Percentiles rank a stretch among this genome's conserved stretches.
phyloP scores from a whole-genome alignment of 2,329 filamentous ascomycete genomes.

The Aphanocladium album region DNA sequence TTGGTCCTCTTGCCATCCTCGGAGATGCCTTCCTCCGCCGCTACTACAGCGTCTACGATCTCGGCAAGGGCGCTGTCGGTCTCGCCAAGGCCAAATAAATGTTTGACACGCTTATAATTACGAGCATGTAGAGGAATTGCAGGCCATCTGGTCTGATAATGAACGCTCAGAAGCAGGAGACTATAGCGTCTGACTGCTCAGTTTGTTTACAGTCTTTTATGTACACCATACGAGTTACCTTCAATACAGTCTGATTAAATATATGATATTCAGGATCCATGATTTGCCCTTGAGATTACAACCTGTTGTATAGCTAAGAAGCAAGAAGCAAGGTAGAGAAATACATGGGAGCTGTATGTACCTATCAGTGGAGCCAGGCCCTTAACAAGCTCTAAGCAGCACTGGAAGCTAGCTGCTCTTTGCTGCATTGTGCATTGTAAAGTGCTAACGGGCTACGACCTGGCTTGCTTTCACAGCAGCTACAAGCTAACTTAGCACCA shows the following conservation, averaged over 20 bases:
- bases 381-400: background rate
- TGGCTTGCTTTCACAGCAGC: background rate
- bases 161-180: background rate
- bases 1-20: conserved; percentile 88
- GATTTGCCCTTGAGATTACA: no score
- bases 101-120: background rate
- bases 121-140: background rate
- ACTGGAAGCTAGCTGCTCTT: background rate
- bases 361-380: background rate
- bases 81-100: conserved; percentile 73
- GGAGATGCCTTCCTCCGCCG: conserved; percentile 81
- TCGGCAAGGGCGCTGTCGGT: conserved; percentile 82
- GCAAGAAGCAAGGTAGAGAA: no score
- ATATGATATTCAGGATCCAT: background rate
- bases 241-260: conserved; percentile 1
- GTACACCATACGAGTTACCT: conserved; percentile 10
- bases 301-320: no score
- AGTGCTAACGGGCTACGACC: background rate
- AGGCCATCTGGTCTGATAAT: background rate
- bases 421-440: background rate
- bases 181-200: background rate
- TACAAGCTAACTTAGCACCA: background rate
- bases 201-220: conserved; percentile 6
- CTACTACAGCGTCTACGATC: conserved; percentile 95
- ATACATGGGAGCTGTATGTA: background rate